phyloP scores from a whole-genome alignment of 768 basidiomycete genomes.

The Suillus plorans region DNA sequence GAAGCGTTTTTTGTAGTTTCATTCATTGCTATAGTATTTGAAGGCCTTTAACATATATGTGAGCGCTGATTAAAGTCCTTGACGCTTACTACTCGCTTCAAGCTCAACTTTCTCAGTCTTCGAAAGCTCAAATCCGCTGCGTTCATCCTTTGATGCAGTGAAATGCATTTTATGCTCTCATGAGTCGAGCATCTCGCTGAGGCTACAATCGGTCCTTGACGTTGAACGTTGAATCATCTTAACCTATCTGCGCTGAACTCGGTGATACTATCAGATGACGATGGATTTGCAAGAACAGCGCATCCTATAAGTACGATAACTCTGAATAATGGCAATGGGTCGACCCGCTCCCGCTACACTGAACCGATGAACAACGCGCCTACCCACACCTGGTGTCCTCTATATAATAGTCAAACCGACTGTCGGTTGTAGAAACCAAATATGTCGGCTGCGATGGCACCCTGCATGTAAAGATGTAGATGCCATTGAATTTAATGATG shows the following conservation, averaged over 20 bases:
- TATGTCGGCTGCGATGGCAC: not conserved
- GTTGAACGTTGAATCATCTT: not conserved
- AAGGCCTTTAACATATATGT: not conserved
- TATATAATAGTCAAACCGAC: not conserved
- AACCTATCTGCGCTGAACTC: not conserved
- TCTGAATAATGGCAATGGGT: too few species aligned
- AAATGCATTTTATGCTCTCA: not conserved
- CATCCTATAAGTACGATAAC: not conserved
- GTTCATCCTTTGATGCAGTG: not conserved
- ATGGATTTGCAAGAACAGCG: not conserved
- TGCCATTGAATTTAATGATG: not conserved
- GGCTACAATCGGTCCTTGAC: not conserved
- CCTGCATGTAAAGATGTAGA: not conserved
- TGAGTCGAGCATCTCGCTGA: not conserved
- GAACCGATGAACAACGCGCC: not conserved
- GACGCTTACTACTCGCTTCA: too few species aligned
- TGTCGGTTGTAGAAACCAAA: not conserved
- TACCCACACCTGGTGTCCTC: too few species aligned
- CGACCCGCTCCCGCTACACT: too few species aligned
- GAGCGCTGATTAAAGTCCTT: too few species aligned
- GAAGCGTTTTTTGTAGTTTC: not conserved
- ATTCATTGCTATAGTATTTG: not conserved
- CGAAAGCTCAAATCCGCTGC: not conserved
- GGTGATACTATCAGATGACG: not conserved
- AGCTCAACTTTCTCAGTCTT: not conserved